These are phyloP conservation scores for Schizopora paradoxa DNA, from an alignment of 1,284 basidiomycete genomes.

Conservation along the genomic window DNA sequence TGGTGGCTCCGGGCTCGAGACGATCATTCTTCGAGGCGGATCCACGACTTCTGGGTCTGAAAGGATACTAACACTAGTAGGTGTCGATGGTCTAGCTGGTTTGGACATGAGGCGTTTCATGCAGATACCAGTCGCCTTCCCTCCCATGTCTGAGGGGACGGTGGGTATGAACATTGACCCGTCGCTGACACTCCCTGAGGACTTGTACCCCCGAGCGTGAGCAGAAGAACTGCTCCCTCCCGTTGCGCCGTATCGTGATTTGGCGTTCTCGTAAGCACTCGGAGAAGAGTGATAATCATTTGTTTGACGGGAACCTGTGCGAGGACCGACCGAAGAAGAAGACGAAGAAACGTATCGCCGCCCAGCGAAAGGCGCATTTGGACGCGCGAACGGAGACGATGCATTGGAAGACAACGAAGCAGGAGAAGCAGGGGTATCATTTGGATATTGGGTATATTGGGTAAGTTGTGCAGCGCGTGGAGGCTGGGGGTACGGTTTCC, in stretches of 20 bases:
- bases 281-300: background rate
- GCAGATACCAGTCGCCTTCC: slow-evolving; percentile 26
- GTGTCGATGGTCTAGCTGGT: slow-evolving; percentile 23
- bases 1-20: slow-evolving; percentile 10
- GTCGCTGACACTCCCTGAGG: slow-evolving; percentile 12
- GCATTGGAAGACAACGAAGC: too few species aligned
- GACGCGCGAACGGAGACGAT: background rate
- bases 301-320: background rate
- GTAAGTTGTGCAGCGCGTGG: too few species aligned
- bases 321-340: background rate
- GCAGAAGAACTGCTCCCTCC: too few species aligned
- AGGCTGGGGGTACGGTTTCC: too few species aligned
- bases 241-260: background rate
- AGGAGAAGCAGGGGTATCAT: too few species aligned
- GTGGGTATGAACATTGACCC: slow-evolving; percentile 12
- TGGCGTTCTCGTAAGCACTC: background rate
- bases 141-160: slow-evolving; percentile 2
- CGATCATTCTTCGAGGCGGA: slow-evolving; percentile 1
- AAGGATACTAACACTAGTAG: background rate
- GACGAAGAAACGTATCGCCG: background rate
- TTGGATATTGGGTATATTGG: too few species aligned
- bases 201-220: slow-evolving; percentile 1
- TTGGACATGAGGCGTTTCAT: slow-evolving; percentile 37
- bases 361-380: background rate
- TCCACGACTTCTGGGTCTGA: slow-evolving; percentile 10